Evolutionary conservation across 78 protist genomes (phyloP), one percentile per base, ranked within the genome.

Genomic region (Polysphondylium violaceum): DNA sequence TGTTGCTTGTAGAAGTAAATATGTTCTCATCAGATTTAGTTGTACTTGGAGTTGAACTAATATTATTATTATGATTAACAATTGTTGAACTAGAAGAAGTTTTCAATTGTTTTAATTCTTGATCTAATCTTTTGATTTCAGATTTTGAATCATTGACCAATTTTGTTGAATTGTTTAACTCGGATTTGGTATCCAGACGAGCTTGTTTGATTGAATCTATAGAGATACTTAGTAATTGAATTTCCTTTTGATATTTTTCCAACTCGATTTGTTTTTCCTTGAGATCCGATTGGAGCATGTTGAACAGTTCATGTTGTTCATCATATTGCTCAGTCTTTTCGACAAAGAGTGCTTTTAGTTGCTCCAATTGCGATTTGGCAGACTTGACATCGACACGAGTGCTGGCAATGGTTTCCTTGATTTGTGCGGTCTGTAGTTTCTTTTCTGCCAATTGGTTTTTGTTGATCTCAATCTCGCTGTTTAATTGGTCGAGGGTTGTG

Each of bases 321-420:
- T 83, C 91, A 58, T 29, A 83, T 1, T 68, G 76, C 31, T 67
- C 91, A 2, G 59, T 64, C 38, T 83, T 83, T 38, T 83, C 91
- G 3, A 31, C 36, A 7, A 59, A 7, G 0, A 69, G 23, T 27
- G 60, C 35, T 41, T 27, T 25, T 2, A 53, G 14, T 23, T 83
- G 91, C 25, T 83, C 91, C 71, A 83, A 69, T 31, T 83, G 91
- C 21, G 61, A n/a, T 35, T 83, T 83, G 19, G 21, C 14, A 14
- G 79, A 55, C 59, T 83, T 83, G 17, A 71, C 69, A 9, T 83
- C 91, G 17, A 21, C 31, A 27, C 91, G 47, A 7, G 72, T 47
- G 0, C 65, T 23, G 6, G 78, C 40, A 9, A 83, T 83, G 12
- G 41, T 61, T 12, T 58, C 78, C 29, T 83, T 83, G 29, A 83